These are phyloP conservation scores for Exophiala oligosperma DNA, from an alignment of 2,329 filamentous ascomycete genomes.

Conservation along the genomic window DNA sequence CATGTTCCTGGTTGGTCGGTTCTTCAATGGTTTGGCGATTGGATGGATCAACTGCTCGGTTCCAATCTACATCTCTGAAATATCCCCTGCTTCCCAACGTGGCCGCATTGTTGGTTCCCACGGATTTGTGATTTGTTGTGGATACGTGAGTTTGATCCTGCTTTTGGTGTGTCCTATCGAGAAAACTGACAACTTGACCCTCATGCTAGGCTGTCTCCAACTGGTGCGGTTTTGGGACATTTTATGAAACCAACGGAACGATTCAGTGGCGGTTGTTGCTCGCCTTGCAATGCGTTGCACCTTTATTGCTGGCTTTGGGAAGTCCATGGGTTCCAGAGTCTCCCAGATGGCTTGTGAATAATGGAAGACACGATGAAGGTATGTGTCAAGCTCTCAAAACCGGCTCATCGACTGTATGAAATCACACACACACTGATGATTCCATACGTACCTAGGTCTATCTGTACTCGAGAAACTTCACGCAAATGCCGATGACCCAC, in stretches of 20 bases:
- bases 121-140: not conserved
- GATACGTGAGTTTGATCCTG: not conserved
- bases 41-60: constrained; percentile 1
- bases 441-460: no score
- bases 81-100: constrained; percentile 24
- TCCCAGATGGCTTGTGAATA: constrained; percentile 42
- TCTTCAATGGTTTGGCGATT: constrained; percentile 13
- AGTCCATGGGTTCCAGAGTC: constrained; percentile 40
- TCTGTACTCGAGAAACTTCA: no score
- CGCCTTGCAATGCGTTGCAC: constrained; percentile 40
- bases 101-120: constrained; percentile 34
- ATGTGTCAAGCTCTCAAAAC: no score
- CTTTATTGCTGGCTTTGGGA: constrained; percentile 42
- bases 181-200: not conserved
- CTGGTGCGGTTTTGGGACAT: not conserved
- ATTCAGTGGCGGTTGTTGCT: constrained; percentile 13
- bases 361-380: no score
- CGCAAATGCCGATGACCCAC: no score
- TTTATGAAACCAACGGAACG: no score
- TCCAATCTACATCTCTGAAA: constrained; percentile 6
- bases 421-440: no score
- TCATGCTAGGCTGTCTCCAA: not conserved
- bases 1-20: constrained; percentile 17
- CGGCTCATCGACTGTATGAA: no score
- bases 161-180: not conserved